Evolutionary conservation across 345 rosid species (phyloP), one percentile per base, ranked within the genome.

Genomic region (Brassica carinata): DNA sequence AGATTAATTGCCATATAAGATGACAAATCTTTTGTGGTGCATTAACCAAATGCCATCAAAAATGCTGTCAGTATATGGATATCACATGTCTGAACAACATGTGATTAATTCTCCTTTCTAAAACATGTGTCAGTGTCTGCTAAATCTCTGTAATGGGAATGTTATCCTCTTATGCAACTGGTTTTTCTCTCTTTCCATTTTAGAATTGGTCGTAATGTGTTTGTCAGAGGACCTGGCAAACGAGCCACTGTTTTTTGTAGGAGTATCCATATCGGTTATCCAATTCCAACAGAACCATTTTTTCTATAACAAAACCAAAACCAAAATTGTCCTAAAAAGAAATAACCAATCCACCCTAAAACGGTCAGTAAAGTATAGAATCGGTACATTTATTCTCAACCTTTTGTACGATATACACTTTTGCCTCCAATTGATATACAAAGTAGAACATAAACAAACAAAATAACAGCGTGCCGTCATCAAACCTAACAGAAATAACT

Each of bases 401-500:
- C 10, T 58, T 59, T 23, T 18, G n/a, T 77, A 71, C 58, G 53
- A 10, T 71, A 51, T n/a, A 19, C 27, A 51, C 65, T 14, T 38
- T 38, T 58, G 45, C 31, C 61, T 19, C 13, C 51, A 69, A 61
- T 23, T 23, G 48, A 45, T 69, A 19, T 51, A 64, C 43, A 71
- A 64, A 23, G 6, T 7, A 69, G 62, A 38, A 67, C 2, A 0
- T 3, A 11, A n/a, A 15, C 1, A 19, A 5, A 26, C 5, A 29
- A 75, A 14, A n/a, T 1, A 55, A 58, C 53, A 4, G 13, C 63
- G 3, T 29, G 38, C 38, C 2, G 45, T 26, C 7, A 30, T 64
- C 4, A 10, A 73, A 58, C 64, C 67, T 78, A 67, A 79, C 82
- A 74, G 71, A 74, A 66, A 67, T 74, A 36, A 2, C 38, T 69